Base-by-base conservation (phyloP, 2,329 filamentous ascomycete species). In the Aspergillus oerlinghausenensis region DNA sequence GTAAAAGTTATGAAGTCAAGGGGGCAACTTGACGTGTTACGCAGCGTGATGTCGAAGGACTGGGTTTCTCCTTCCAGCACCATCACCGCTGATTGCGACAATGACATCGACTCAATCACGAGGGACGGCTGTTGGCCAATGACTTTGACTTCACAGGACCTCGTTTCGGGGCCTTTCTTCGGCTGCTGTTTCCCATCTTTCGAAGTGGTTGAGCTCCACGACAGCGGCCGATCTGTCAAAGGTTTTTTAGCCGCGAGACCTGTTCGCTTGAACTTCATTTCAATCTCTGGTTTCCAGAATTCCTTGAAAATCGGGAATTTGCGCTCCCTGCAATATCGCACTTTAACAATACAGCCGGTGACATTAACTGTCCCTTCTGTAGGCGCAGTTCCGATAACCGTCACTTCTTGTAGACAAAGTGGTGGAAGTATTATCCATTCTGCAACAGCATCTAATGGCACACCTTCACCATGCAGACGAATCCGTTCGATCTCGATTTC, bases 401-500 rank as follows among this genome's bases (percentile, higher is more conserved):
- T 83, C 45, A 96, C 79, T 28, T 89, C 86, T 65, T 97, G 92
- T 7, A 92, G 88, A 60, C 90, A 84, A 63, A 95, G 90, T 0
- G 93, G 89, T 0, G 90, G 90, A 51, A 99, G 82, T 7, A 88
- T 69, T 4, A 88, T 84, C 51, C 82, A 83, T 61, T 88, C 84
- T 14, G 82, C 76, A 6, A 82, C 75, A 0, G 88, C 86, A 54
- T 87, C 83, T 56, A 97, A 90, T 1, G 85, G 80, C 25, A 86
- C 82, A 0, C 90, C 92, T 58, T 89, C 85, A 9, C 86, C 84
- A 59, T 91, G 86, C 6, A 99, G 77, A 26, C 81, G 82, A 48
- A 99, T 82, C 53, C 85, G 88, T 69, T 97, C 92, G 35, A 99
- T 86, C 54, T 96, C 90, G 4, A 99, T 78, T 60, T 97, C 91